Conservation (phyloP, 176 grass and related monocot genomes). For the Oryza nivara region DNA sequence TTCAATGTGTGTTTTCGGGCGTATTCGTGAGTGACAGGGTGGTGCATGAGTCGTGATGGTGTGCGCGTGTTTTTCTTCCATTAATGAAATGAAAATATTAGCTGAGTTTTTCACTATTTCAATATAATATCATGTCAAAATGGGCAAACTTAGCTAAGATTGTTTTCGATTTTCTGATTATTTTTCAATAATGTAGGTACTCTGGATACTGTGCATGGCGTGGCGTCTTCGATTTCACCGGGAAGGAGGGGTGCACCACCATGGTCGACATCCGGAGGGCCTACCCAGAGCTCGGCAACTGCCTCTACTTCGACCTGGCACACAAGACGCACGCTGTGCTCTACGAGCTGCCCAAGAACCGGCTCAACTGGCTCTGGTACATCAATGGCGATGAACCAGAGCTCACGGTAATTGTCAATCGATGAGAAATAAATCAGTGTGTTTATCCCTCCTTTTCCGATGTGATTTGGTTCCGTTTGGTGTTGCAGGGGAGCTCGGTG, state of each 20-base stretch:
- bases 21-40: too few relatives aligned
- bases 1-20: too few relatives aligned
- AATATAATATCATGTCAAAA: too few relatives aligned
- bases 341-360: conserved; percentile 70
- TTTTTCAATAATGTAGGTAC: conserved; percentile 54
- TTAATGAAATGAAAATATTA: too few relatives aligned
- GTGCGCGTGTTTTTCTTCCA: too few relatives aligned
- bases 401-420: conserved; percentile 53
- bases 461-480: not conserved
- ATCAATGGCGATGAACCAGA: conserved; percentile 70
- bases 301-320: conserved; percentile 89
- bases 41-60: too few relatives aligned
- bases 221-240: conserved; percentile 79
- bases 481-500: conserved; percentile 65
- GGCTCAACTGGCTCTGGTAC: conserved; percentile 96
- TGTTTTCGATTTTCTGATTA: not conserved
- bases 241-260: conserved; percentile 56
- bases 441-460: not conserved
- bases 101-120: too few relatives aligned
- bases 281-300: conserved; percentile 74
- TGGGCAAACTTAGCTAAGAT: too few relatives aligned
- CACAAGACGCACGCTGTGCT: conserved; percentile 72
- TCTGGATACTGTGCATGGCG: conserved; percentile 84
- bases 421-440: too few relatives aligned
- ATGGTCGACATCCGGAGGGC: conserved; percentile 52